These are phyloP conservation scores for Clavispora asparagi DNA, from an alignment of 805 yeast species.

Conservation along the genomic window DNA sequence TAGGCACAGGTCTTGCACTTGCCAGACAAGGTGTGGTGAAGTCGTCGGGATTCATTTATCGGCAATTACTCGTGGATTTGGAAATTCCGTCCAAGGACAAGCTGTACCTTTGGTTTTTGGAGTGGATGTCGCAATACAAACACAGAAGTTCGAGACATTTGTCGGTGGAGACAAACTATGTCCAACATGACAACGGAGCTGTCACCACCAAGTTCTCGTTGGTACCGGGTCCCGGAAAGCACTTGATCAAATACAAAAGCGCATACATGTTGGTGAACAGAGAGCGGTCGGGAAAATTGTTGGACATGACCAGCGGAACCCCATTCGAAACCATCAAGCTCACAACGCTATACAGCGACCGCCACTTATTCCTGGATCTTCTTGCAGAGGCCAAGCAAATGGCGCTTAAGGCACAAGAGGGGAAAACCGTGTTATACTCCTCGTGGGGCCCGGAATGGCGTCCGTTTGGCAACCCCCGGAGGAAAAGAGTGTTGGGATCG, in stretches of 20 bases:
- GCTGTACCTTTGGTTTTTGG: slow-evolving; percentile 89
- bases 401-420: slow-evolving; percentile 80
- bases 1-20: slow-evolving; percentile 85
- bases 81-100: slow-evolving; percentile 93
- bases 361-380: slow-evolving; percentile 61
- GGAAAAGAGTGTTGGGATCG: slow-evolving; percentile 76
- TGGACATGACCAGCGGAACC: slow-evolving; percentile 85
- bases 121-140: slow-evolving; percentile 90
- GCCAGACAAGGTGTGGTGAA: slow-evolving; percentile 65
- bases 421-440: slow-evolving; percentile 89
- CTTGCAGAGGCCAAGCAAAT: slow-evolving; percentile 77
- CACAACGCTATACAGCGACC: slow-evolving; percentile 83
- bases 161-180: slow-evolving; percentile 80
- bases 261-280: slow-evolving; percentile 86
- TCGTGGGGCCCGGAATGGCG: slow-evolving; percentile 99
- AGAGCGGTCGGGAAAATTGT: slow-evolving; percentile 82
- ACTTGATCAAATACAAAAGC: slow-evolving; percentile 76
- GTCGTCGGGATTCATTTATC: slow-evolving; percentile 62
- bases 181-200: slow-evolving; percentile 90
- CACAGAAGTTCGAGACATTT: slow-evolving; percentile 74
- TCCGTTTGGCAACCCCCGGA: slow-evolving; percentile 93
- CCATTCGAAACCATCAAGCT: slow-evolving; percentile 96
- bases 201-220: slow-evolving; percentile 81
- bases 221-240: slow-evolving; percentile 98
- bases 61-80: slow-evolving; percentile 82